Base-by-base conservation (phyloP, 306 rosid species). In the Prunus dulcis region DNA sequence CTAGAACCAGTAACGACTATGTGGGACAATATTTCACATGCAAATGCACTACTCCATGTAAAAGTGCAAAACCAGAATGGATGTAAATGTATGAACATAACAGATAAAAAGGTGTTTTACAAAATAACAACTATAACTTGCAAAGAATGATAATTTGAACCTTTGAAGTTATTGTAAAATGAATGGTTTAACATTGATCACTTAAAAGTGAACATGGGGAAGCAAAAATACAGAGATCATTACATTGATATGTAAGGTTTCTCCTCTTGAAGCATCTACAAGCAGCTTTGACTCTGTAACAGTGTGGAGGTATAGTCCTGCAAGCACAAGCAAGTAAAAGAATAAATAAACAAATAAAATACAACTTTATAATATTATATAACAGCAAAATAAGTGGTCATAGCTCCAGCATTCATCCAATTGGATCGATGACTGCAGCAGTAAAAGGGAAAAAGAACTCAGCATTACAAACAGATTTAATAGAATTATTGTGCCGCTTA, bases 261-360 rank as follows among this genome's bases (percentile, higher is more conserved):
- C 93, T 62, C 98, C 97, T 77, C 98, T 91, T 70, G 98, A 88
- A 77, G 93, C 88, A 80, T 93, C 98, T 77, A 93, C 98, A 43
- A 86, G 75, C 81, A 93, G 97, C 86, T 84, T 87, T 30, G 93
- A 85, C 89, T 93, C 98, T 1, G 90, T 87, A 55, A 84, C 93
- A 57, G 92, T 85, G 69, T 89, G 86, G 76, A 93, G 81, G 87
- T 76, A 93, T 67, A 83, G 76, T 30, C 87, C 98, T 93, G 91
- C 82, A 84, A 67, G 71, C 63, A 80, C 77, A 74, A 51, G 57
- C 9, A 76, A 84, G 22, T 64, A 64, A 72, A 34, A 76, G 23
- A 57, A 9, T 53, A n/a, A 4, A 60, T 60, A 13, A 47, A 3
- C 15, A 47, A 13, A 47, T 47, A 47, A 47, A 47, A 11, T 2